Percentiles rank a stretch among this genome's conserved stretches.
These are phyloP conservation scores for Aspergillus ustus DNA, from an alignment of 2,329 filamentous ascomycete genomes.

Conservation along the genomic window DNA sequence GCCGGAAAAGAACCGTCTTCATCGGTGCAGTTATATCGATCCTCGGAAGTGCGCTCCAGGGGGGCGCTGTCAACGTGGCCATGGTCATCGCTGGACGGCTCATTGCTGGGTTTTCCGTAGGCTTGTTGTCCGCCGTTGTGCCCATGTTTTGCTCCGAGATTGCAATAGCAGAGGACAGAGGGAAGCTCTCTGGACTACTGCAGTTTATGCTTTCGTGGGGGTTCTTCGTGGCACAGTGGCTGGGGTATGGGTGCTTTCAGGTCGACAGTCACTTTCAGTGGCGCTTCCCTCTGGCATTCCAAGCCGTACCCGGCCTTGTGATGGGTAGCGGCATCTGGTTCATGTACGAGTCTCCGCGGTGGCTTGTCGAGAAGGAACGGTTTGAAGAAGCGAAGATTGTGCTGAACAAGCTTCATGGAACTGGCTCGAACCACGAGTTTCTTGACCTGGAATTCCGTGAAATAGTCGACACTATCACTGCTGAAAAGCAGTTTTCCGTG, in stretches of 20 bases:
- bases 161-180: constrained; percentile 37
- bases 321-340: constrained; percentile 36
- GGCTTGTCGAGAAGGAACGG: constrained; percentile 32
- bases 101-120: constrained; percentile 13
- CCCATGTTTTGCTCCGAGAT: constrained; percentile 41
- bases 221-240: constrained; percentile 44
- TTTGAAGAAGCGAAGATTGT: constrained; percentile 27
- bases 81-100: constrained; percentile 17
- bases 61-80: constrained; percentile 12
- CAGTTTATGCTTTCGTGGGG: constrained; percentile 46
- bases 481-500: constrained; percentile 40
- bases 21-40: constrained; percentile 13
- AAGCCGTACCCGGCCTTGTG: constrained; percentile 44
- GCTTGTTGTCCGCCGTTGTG: constrained; percentile 17
- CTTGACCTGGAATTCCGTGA: constrained; percentile 47
- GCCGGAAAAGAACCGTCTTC: constrained; percentile 12
- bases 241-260: constrained; percentile 42
- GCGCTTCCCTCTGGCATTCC: constrained; percentile 49
- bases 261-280: constrained; percentile 15
- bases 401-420: constrained; percentile 24
- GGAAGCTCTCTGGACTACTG: constrained; percentile 34
- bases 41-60: constrained; percentile 12
- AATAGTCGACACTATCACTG: constrained; percentile 44
- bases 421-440: constrained; percentile 20
- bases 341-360: constrained; percentile 35